Conservation (phyloP, 2,329 filamentous ascomycete genomes). For the Chrysoporthe puriensis region DNA sequence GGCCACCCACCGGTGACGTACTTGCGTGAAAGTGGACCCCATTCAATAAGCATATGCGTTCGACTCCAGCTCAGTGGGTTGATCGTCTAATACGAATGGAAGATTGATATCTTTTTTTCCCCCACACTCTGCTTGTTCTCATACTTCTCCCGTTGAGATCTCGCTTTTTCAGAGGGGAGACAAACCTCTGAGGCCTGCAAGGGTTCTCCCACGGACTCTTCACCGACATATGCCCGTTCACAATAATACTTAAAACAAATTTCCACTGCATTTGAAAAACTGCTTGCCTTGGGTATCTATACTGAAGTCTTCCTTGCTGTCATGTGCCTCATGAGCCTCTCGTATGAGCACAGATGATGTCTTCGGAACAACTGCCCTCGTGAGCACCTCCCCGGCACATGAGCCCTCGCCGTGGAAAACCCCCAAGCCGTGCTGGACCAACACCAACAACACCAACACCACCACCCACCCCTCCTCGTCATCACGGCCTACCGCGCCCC, state of each 20-base stretch:
- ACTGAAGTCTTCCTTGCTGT: neutral
- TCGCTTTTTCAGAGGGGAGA: constrained; percentile 53
- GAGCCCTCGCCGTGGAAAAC: constrained; percentile 12
- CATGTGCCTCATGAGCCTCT: neutral
- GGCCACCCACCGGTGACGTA: neutral
- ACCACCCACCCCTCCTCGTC: constrained; percentile 35
- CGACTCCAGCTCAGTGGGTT: constrained; percentile 45
- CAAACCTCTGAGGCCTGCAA: constrained; percentile 33
- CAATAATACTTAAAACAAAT: neutral
- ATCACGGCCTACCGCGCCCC: constrained; percentile 44
- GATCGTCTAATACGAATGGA: constrained; percentile 51
- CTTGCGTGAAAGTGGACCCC: constrained; percentile 29
- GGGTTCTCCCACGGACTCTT: neutral
- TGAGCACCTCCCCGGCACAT: constrained; percentile 17
- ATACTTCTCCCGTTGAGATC: constrained; percentile 42
- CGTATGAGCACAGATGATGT: neutral
- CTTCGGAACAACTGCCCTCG: too few relatives aligned
- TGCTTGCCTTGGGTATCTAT: constrained; percentile 15
- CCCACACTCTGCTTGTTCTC: constrained; percentile 52
- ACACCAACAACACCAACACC: constrained; percentile 23
- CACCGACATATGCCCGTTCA: neutral
- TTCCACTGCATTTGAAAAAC: neutral
- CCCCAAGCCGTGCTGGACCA: constrained; percentile 20
- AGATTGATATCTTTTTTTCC: constrained; percentile 43
- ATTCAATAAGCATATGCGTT: constrained; percentile 50